Evolutionary conservation across 805 yeast species (phyloP).

Genomic region (Kodamaea fukazawae): DNA sequence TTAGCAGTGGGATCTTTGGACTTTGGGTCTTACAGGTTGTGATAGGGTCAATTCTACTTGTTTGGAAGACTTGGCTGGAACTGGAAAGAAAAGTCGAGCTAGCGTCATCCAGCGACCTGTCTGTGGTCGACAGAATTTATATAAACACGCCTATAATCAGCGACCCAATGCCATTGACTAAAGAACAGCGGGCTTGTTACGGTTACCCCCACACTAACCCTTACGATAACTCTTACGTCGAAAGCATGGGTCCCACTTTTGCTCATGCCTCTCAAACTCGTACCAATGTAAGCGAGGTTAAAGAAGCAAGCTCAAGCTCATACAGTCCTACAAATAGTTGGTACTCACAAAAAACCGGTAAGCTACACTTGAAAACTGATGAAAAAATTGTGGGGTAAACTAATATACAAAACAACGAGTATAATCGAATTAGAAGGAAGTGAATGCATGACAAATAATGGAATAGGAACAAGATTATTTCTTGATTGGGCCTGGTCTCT

Average conservation of each 20-base stretch:
- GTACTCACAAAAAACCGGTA: conserved; percentile 5
- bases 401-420: conserved; percentile 12
- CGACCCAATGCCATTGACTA: conserved; percentile 26
- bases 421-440: not conserved
- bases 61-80: not conserved
- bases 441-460: conserved; percentile 3
- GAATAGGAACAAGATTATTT: conserved; percentile 16
- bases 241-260: not conserved
- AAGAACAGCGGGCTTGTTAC: conserved; percentile 21
- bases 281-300: conserved; percentile 1
- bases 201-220: conserved; percentile 26
- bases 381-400: not conserved
- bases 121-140: not conserved
- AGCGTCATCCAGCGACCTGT: not conserved
- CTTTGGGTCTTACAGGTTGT: conserved; percentile 14
- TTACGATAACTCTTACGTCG: conserved; percentile 20
- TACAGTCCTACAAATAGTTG: conserved; percentile 1
- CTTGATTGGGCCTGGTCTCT: conserved; percentile 52
- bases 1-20: conserved; percentile 8
- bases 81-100: not conserved
- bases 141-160: conserved; percentile 16
- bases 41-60: conserved; percentile 6
- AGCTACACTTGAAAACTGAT: not conserved
- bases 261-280: not conserved
- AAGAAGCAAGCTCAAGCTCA: conserved; percentile 6